Conservation (phyloP, 177 flowering plant species). For the Tripterygium wilfordii region DNA sequence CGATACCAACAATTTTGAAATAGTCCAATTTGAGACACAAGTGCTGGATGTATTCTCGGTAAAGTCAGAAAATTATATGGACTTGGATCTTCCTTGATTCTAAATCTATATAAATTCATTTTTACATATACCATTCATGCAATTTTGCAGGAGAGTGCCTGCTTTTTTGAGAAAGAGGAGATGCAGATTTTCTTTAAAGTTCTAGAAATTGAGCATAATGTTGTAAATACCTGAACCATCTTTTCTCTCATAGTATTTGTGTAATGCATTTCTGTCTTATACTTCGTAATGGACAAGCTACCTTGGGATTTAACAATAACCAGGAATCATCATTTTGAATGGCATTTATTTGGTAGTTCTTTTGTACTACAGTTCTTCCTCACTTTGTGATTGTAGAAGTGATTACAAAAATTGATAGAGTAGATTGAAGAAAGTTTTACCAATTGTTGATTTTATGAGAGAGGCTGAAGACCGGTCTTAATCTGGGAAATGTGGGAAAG, state of each 20-base stretch:
- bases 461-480: no score
- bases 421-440: no score
- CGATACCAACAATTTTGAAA: slow-evolving; percentile 8
- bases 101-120: not conserved
- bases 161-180: slow-evolving; percentile 15
- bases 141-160: slow-evolving; percentile 25
- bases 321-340: no score
- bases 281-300: no score
- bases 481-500: no score
- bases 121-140: not conserved
- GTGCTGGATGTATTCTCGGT: slow-evolving; percentile 45
- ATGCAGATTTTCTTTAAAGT: slow-evolving; percentile 21
- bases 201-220: slow-evolving; percentile 18
- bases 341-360: no score
- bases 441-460: no score
- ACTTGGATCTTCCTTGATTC: not conserved
- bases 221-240: slow-evolving; percentile 19
- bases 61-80: slow-evolving; percentile 2
- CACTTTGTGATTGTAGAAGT: no score
- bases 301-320: no score
- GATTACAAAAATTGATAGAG: no score
- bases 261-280: not conserved
- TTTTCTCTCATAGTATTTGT: not conserved
- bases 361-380: no score
- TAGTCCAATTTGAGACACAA: slow-evolving; percentile 56